Conservation (phyloP, 169 alveolate species). For the Sarcocystis neurona region DNA sequence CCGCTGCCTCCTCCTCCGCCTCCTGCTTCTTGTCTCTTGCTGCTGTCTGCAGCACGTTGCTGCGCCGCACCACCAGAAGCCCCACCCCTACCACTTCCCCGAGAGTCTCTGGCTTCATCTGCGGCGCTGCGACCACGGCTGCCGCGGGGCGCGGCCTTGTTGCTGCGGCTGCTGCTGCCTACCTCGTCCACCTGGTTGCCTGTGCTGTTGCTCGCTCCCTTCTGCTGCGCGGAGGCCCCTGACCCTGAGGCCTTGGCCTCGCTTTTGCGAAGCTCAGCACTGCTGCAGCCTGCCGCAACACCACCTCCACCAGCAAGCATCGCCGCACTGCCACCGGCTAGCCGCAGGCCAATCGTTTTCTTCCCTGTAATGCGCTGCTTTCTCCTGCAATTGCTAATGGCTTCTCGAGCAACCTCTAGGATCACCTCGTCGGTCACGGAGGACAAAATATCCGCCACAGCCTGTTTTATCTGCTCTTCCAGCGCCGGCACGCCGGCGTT, state of each 20-base stretch:
- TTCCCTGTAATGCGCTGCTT: conserved; percentile 56
- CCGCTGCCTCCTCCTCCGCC: background rate
- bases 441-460: conserved; percentile 48
- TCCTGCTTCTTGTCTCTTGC: background rate
- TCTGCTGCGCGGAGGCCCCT: background rate
- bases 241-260: background rate
- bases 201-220: background rate
- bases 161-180: background rate
- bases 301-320: background rate
- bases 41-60: background rate
- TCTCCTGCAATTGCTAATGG: conserved; percentile 53
- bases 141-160: background rate
- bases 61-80: background rate
- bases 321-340: conserved; percentile 12
- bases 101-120: background rate
- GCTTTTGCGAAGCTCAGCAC: background rate
- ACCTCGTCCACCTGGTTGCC: background rate
- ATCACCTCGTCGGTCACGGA: conserved; percentile 55
- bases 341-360: conserved; percentile 51
- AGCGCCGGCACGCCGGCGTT: background rate
- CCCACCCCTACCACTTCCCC: no score
- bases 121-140: background rate
- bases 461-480: conserved; percentile 50
- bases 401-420: conserved; percentile 54
- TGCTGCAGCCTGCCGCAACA: background rate